Evolutionary conservation across 2,329 filamentous ascomycete genomes (phyloP).

Genomic region (Dothistroma pini): DNA sequence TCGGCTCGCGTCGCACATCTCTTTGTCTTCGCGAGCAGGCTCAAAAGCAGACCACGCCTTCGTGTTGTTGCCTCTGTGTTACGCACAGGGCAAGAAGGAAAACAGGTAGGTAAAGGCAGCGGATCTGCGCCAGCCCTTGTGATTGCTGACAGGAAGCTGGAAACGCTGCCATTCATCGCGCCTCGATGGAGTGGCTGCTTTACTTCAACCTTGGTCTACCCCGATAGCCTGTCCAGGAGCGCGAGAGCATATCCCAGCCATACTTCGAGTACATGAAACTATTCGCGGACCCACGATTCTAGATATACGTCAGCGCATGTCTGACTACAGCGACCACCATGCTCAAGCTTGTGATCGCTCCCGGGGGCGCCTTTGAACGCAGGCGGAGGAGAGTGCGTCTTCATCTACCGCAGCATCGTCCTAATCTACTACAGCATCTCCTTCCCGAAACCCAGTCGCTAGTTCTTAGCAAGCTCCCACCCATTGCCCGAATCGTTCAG

Average conservation of each 20-base stretch:
- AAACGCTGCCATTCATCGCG: not conserved
- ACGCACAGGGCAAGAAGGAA: not conserved
- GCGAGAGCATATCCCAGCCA: not conserved
- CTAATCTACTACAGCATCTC: not conserved
- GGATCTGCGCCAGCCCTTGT: not conserved
- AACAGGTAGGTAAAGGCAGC: not conserved
- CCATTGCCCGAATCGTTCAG: not conserved
- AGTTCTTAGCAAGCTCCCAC: not conserved
- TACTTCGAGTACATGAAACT: not conserved
- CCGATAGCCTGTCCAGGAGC: not conserved
- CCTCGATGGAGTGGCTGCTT: no score
- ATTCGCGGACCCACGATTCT: not conserved
- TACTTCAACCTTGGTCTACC: not conserved
- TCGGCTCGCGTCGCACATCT: not conserved
- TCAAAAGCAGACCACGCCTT: no score
- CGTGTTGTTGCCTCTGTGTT: no score
- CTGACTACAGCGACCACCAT: not conserved
- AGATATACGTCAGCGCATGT: not conserved
- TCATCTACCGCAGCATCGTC: not conserved
- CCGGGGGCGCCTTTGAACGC: not conserved
- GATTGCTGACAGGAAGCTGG: not conserved
- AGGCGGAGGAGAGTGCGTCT: not conserved
- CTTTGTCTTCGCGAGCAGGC: not conserved
- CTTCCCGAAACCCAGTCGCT: not conserved
- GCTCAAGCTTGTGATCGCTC: not conserved